A percentile compares a stretch with the other conserved stretches of the same genome.
phyloP scores from a whole-genome alignment of 1,139 yeast species.

The Nakaseomyces delphensis region DNA sequence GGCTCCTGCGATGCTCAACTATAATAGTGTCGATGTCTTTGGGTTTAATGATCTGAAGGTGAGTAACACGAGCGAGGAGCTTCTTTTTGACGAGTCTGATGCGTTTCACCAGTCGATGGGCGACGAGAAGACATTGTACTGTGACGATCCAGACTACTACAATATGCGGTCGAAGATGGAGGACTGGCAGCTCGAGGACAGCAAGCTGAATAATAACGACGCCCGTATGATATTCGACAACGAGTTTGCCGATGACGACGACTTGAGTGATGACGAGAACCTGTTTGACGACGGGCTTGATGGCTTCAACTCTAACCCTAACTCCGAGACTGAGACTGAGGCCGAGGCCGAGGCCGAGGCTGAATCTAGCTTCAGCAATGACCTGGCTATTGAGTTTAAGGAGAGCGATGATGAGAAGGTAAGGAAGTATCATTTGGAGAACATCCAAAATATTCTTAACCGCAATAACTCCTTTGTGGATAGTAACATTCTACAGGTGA shows the following conservation, averaged over 20 bases:
- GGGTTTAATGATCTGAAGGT: conserved; percentile 10
- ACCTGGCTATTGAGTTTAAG: background rate
- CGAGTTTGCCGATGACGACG: conserved; percentile 33
- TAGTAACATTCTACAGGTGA: background rate
- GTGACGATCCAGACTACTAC: conserved; percentile 7
- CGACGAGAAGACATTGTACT: conserved; percentile 13
- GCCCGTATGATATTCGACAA: conserved; percentile 39
- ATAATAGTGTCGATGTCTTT: conserved; percentile 7
- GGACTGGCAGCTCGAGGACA: conserved; percentile 30
- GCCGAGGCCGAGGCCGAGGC: no score
- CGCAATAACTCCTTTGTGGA: background rate
- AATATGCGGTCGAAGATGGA: conserved; percentile 9
- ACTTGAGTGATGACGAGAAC: conserved; percentile 29
- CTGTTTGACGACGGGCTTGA: conserved; percentile 28
- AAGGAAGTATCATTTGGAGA: conserved; percentile 13
- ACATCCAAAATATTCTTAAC: conserved; percentile 3
- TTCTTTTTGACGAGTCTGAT: conserved; percentile 20
- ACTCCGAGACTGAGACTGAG: no score
- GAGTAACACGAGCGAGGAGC: conserved; percentile 14
- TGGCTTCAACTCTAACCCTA: background rate
- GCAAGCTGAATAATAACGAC: conserved; percentile 27
- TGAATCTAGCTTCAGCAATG: background rate
- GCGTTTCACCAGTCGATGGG: conserved; percentile 31
- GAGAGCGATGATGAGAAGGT: conserved; percentile 13
- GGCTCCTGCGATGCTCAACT: conserved; percentile 4